Base-by-base conservation (phyloP, 2,329 filamentous ascomycete species). In the Paracorniculantispora psalliotae region DNA sequence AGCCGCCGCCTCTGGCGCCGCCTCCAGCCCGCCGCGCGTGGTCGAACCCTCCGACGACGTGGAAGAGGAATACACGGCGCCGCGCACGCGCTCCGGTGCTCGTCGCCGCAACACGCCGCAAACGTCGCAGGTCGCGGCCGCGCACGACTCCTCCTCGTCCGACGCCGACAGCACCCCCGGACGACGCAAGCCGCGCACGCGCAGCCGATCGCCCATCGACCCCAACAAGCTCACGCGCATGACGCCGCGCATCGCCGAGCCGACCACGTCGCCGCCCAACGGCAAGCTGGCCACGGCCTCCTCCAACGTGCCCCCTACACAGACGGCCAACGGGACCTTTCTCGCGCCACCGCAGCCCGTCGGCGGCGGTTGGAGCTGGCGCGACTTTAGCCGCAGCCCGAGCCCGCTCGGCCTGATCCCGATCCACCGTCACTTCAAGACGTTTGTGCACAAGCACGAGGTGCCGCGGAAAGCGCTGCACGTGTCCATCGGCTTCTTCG, bases 401-500 rank as follows among this genome's bases (percentile, higher is more conserved):
- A 96, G 91, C 67, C 94, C 94, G 10, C 81, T 97, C 4, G 94
- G 94, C 9, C 81, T 97, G 51, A 99, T 99, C 62, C 94, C 94
- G 2, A 93, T 99, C 67, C 94, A 99, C 73, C 82, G 90, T 61
- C 89, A 94, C 70, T 99, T 94, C 84, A 85, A 91, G 66, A 89
- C 83, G 28, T 92, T 99, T 69, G 90, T 96, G 63, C 94, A 99
- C 81, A 92, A 91, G 68, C 93, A 99, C 74, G 94, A 99, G 76
- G 92, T 99, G 56, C 94, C 94, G 10, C 88, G 94, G 67, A 99
- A 99, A 74, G 79, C 87, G 43, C 81, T 99, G 39, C 94, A 99
- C 72, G 91, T 97, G 59, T 97, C 92, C 50, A 99, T 99, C 70
- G 94, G 94, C 57, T 97, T 97, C 77, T 81, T 97, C 61, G 91